Evolutionary conservation across 177 flowering plant genomes (phyloP), one percentile per base, ranked within the genome.

Genomic region (Vitis hybrid): DNA sequence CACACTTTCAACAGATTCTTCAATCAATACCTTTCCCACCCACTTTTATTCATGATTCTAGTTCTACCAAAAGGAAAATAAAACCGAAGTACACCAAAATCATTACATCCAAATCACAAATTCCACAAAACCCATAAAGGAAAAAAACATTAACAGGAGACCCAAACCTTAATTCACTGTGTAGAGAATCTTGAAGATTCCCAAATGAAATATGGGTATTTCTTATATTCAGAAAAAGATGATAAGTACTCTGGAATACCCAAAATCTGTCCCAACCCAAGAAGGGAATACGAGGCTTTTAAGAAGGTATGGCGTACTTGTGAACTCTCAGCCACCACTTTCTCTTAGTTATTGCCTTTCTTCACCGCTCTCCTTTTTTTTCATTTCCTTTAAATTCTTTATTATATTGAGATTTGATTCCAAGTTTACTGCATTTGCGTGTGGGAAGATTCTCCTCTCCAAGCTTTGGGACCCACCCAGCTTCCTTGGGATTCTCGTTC

Each of bases 121-220:
- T 18, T 54, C 17, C 11, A 26, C 4, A 19, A 54, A 65, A 69
- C 14, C 15, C 26, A 32, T 39, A 50, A 60, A 3, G 48, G 45
- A 23, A 13, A 32, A 66, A 2, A 58, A 18, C 13, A 19, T 26
- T 34, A 19, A 15, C 12, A 63, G 6, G 26, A 14, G 14, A 32
- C 17, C 5, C 15, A 7, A 64, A 6, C 45, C 67, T 55, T 26
- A 60, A 74, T 72, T 74, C 69, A 81, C 80, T 18, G 19, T 21
- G 69, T 59, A 14, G 18, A 70, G 77, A 79, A 72, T 77, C 72
- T 63, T 59, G 59, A 50, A 73, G 70, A 73, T 73, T 32, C 77
- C 71, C 57, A 59, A 48, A 66, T 34, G 57, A 56, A 32, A 62
- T 63, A 18, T 21, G 51, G 23, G 4, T 58, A 11, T 15, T 49